A percentile compares a stretch with the other conserved stretches of the same genome.
Evolutionary conservation across 2,329 filamentous ascomycete species (phyloP).

Genomic region (Scytalidium sp.): DNA sequence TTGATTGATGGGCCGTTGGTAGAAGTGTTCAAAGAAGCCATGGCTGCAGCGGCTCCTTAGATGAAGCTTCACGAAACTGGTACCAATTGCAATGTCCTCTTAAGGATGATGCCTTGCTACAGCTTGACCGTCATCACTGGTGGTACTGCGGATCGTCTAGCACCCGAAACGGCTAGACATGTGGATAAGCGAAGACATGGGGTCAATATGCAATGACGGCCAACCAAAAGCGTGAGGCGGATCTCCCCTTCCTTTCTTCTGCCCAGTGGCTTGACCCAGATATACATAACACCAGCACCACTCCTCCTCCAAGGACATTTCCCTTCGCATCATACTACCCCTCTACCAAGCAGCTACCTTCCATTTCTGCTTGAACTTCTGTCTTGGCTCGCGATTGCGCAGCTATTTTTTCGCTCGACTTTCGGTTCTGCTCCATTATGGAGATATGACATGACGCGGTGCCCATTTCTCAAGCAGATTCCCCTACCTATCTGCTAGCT

Average conservation of each 20-base stretch:
- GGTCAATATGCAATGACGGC: background rate
- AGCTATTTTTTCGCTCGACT: constrained; percentile 13
- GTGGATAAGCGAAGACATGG: background rate
- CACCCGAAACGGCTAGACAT: background rate
- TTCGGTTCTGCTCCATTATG: constrained; percentile 7
- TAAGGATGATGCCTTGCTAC: background rate
- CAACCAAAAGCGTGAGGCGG: background rate
- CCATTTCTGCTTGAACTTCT: background rate
- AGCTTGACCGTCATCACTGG: background rate
- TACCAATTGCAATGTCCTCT: constrained; percentile 7
- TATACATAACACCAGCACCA: background rate
- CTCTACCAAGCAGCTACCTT: background rate
- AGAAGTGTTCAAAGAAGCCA: constrained; percentile 80
- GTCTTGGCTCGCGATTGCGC: constrained; percentile 17
- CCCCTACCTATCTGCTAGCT: constrained; percentile 12
- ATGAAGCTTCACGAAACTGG: background rate
- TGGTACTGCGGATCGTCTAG: too few relatives aligned
- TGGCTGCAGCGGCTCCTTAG: constrained; percentile 30
- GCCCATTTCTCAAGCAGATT: constrained; percentile 15
- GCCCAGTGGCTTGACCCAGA: background rate
- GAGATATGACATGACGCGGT: constrained; percentile 15
- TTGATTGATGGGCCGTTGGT: constrained; percentile 80
- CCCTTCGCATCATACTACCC: background rate
- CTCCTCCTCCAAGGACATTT: background rate
- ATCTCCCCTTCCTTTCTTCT: background rate